Percentiles rank a stretch among this genome's conserved stretches.
phyloP scores from a whole-genome alignment of 176 grass and related monocot species.

The Musa acuminata region DNA sequence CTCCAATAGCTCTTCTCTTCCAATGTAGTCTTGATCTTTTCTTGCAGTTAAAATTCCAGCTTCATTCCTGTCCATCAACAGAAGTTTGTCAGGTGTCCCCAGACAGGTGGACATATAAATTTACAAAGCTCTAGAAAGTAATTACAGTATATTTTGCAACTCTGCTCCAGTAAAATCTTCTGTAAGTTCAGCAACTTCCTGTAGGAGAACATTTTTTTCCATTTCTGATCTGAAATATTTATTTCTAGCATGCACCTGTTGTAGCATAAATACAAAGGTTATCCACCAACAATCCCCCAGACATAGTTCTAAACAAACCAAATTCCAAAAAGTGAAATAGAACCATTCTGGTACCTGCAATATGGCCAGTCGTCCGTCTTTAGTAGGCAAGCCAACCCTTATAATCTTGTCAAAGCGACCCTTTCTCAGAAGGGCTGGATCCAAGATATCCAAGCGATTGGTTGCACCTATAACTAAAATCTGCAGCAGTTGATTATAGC shows the following conservation, averaged over 20 bases:
- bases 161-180: conserved; percentile 36
- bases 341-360: conserved; percentile 9
- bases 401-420: conserved; percentile 37
- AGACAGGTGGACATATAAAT: background rate
- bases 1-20: conserved; percentile 30
- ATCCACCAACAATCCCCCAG: background rate
- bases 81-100: background rate
- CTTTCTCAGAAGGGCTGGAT: conserved; percentile 33
- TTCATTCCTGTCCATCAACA: conserved; percentile 22
- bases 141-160: conserved; percentile 34
- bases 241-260: conserved; percentile 34
- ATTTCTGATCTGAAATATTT: conserved; percentile 30
- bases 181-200: conserved; percentile 28
- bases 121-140: conserved; percentile 1
- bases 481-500: conserved; percentile 17
- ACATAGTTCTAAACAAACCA: background rate
- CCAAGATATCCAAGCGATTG: conserved; percentile 37
- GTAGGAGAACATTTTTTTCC: conserved; percentile 26
- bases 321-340: conserved; percentile 4
- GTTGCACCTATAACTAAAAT: conserved; percentile 39
- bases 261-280: background rate
- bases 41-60: conserved; percentile 38
- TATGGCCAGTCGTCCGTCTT: conserved; percentile 32
- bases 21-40: conserved; percentile 35
- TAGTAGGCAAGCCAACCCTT: conserved; percentile 32